Conservation (phyloP, 2,329 filamentous ascomycete species). For the Monilinia fructicola region DNA sequence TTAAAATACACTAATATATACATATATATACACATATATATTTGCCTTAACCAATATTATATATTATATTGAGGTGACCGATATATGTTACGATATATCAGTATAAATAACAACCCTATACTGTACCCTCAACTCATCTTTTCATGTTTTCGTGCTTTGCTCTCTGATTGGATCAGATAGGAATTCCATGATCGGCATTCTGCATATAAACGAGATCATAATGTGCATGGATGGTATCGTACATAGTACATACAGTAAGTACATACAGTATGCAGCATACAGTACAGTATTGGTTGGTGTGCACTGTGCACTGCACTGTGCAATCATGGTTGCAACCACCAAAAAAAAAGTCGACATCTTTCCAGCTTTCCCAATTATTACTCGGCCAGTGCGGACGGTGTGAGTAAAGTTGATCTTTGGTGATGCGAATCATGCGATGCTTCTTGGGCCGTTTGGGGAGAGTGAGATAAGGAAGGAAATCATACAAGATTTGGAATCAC, state of each 20-base stretch:
- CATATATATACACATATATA: no score
- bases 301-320: no score
- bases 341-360: slow-evolving; percentile 15
- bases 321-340: slow-evolving; percentile 10
- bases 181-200: slow-evolving; percentile 11
- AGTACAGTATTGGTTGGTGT: no score
- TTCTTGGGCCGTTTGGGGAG: not conserved
- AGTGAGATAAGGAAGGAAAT: not conserved
- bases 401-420: not conserved
- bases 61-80: no score
- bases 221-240: slow-evolving; percentile 18
- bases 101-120: no score
- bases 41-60: no score
- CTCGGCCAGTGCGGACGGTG: slow-evolving; percentile 2
- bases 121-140: slow-evolving; percentile 6
- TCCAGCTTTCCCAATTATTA: slow-evolving; percentile 7
- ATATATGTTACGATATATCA: no score
- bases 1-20: no score
- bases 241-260: no score
- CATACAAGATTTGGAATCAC: no score
- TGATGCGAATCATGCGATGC: no score
- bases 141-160: not conserved
- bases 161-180: slow-evolving; percentile 12
- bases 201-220: slow-evolving; percentile 22
- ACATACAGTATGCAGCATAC: no score